These are phyloP conservation scores for Neoscytalidium dimidiatum DNA, from an alignment of 2,329 filamentous ascomycete species.

Conservation along the genomic window DNA sequence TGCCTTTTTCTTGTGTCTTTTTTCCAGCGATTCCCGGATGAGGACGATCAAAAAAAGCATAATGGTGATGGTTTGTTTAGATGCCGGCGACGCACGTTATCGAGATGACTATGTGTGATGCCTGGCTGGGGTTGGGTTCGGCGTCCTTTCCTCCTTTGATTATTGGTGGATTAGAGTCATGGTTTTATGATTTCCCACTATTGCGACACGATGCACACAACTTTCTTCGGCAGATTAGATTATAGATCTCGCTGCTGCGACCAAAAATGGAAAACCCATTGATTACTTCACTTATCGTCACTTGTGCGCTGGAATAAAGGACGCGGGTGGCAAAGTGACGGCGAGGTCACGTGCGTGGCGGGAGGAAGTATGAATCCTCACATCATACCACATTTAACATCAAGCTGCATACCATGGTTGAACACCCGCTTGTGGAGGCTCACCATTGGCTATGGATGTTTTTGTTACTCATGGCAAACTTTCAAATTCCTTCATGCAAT, in stretches of 20 bases:
- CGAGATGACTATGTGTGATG: slow-evolving; percentile 1
- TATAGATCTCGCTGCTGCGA: slow-evolving; percentile 16
- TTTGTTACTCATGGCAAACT: too few species aligned
- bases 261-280: slow-evolving; percentile 4
- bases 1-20: slow-evolving; percentile 13
- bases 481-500: too few species aligned
- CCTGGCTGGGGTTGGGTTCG: slow-evolving; percentile 17
- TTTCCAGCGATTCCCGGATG: slow-evolving; percentile 15
- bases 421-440: too few species aligned
- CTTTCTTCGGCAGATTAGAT: slow-evolving; percentile 8
- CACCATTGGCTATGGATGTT: too few species aligned
- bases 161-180: slow-evolving; percentile 17
- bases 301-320: background rate
- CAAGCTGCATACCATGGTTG: too few species aligned
- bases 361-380: background rate
- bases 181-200: slow-evolving; percentile 18
- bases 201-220: slow-evolving; percentile 6
- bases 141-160: slow-evolving; percentile 8
- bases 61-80: slow-evolving; percentile 18
- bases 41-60: slow-evolving; percentile 17
- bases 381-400: too few species aligned
- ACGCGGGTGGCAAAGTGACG: background rate
- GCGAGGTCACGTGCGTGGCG: background rate
- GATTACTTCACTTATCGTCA: background rate
- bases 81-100: slow-evolving; percentile 14